Base-by-base conservation (phyloP, 176 grass and related monocot genomes). In the Rhipidocladum racemiflorum region DNA sequence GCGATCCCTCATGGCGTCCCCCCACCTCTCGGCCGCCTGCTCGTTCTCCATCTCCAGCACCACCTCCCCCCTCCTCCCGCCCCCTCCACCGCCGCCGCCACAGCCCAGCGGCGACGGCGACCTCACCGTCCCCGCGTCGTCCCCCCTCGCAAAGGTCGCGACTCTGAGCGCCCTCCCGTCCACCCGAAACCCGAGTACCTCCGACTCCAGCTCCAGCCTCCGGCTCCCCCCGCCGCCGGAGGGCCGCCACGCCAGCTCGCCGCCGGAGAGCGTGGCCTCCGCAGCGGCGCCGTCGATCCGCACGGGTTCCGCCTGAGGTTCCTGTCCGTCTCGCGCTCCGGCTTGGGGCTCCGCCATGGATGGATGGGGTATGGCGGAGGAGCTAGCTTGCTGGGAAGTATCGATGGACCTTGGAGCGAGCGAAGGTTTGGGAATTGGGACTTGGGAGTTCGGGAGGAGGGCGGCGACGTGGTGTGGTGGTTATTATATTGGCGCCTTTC, bases 21-120 rank as follows among this genome's bases (percentile, higher is more conserved):
- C 89, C 92, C 95, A 97, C 45, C 71, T 66, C 80, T n/a, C 40
- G 4, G 90, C 90, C 17, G 72, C 71, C 61, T 87, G 90, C 60
- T 92, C 88, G 59, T 64, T 87, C 35, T 79, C 79, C 90, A 94
- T 80, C 78, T 94, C 88, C 70, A 97, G 25, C 63, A 87, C 83
- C 35, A 92, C 75, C 80, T 94, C 88, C 27, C 75, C 84, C 70
- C 43, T 85, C 86, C 53, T 87, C 72, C 32, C 63, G 6, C 77
- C 73, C 74, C 78, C 77, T 74, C 72, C 76, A 14, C 50, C 80
- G 20, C 65, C 55, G 40, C 72, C 66, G 65, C 25, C 27, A 34
- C 85, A 87, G 35, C 64, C 65, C 44, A 54, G 16, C 15, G 81
- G 75, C 17, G 82, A 68, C 3, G 75, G 61, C 44, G 65, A 32